Conservation (phyloP, 1,284 basidiomycete genomes). For the Ceratobasidium sp. region DNA sequence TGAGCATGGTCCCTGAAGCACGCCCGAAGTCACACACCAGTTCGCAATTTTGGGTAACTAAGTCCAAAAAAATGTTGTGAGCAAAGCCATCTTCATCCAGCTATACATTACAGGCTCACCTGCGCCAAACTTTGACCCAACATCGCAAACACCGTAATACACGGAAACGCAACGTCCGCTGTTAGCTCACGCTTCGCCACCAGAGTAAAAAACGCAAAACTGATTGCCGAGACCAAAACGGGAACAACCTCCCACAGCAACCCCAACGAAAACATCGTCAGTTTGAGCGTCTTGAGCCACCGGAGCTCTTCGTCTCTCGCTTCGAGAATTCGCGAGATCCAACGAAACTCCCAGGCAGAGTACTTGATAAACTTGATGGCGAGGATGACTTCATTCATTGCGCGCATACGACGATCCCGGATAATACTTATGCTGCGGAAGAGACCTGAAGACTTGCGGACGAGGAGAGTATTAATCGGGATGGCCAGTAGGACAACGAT, state of each 20-base stretch:
- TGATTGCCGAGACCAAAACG: conserved; percentile 32
- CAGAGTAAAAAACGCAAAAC: conserved; percentile 37
- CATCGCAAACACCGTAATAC: conserved; percentile 33
- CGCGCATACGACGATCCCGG: conserved; percentile 34
- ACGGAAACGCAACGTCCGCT: conserved; percentile 46
- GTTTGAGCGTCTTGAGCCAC: conserved; percentile 24
- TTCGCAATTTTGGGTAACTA: conserved; percentile 47
- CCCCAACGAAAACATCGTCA: not conserved
- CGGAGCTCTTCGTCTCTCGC: conserved; percentile 32
- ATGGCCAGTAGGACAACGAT: conserved; percentile 32
- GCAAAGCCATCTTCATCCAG: too few species aligned
- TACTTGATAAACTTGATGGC: conserved; percentile 47
- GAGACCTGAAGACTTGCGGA: conserved; percentile 57
- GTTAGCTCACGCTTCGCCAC: conserved; percentile 31
- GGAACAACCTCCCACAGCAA: conserved; percentile 42
- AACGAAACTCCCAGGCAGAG: conserved; percentile 45
- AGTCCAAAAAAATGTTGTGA: not conserved
- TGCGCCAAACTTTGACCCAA: conserved; percentile 38
- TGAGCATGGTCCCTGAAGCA: not conserved
- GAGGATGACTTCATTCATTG: conserved; percentile 46
- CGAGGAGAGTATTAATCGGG: conserved; percentile 39
- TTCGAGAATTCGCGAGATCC: conserved; percentile 30
- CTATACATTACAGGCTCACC: conserved; percentile 8
- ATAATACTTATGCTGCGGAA: conserved; percentile 40
- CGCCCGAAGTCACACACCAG: conserved; percentile 7